Conservation (phyloP, 768 basidiomycete species). For the Trametes sanguinea region DNA sequence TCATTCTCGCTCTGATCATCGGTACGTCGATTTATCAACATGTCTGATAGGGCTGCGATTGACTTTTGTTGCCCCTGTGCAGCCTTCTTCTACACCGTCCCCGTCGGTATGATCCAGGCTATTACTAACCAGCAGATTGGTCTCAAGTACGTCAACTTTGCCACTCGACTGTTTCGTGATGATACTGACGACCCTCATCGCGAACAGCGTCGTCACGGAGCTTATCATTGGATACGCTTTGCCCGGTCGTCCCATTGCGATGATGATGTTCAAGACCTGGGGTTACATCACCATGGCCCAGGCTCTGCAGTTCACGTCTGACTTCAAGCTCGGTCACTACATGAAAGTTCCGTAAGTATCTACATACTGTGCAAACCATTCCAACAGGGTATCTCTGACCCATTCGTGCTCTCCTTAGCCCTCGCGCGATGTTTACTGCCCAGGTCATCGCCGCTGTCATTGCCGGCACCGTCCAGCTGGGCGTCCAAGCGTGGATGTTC, state of each 20-base stretch:
- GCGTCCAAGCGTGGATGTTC: slow-evolving; percentile 80
- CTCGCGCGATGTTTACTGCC: slow-evolving; percentile 68
- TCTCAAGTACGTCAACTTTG: slow-evolving; percentile 41
- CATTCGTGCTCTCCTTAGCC: slow-evolving; percentile 29
- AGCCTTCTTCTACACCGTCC: slow-evolving; percentile 48
- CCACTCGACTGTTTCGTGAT: neutral
- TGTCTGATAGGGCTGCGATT: no score
- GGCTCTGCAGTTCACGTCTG: slow-evolving; percentile 67
- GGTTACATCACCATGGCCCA: slow-evolving; percentile 74
- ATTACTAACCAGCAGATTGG: slow-evolving; percentile 82
- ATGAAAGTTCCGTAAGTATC: slow-evolving; percentile 61
- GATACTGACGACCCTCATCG: neutral
- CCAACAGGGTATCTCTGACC: no score
- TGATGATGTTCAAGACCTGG: slow-evolving; percentile 87
- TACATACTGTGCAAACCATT: no score
- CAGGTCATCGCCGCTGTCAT: slow-evolving; percentile 69
- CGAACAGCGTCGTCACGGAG: slow-evolving; percentile 69
- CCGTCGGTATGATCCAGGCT: slow-evolving; percentile 61
- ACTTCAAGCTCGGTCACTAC: slow-evolving; percentile 75
- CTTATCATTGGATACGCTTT: slow-evolving; percentile 78
- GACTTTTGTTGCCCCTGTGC: neutral
- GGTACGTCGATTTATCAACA: slow-evolving; percentile 35
- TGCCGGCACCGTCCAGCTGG: slow-evolving; percentile 72
- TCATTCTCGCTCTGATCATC: slow-evolving; percentile 69
- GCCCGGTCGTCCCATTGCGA: slow-evolving; percentile 77